Percentiles rank a stretch among this genome's conserved stretches.
These are phyloP conservation scores for Millerozyma acaciae DNA, from an alignment of 805 yeast genomes.

Conservation along the genomic window DNA sequence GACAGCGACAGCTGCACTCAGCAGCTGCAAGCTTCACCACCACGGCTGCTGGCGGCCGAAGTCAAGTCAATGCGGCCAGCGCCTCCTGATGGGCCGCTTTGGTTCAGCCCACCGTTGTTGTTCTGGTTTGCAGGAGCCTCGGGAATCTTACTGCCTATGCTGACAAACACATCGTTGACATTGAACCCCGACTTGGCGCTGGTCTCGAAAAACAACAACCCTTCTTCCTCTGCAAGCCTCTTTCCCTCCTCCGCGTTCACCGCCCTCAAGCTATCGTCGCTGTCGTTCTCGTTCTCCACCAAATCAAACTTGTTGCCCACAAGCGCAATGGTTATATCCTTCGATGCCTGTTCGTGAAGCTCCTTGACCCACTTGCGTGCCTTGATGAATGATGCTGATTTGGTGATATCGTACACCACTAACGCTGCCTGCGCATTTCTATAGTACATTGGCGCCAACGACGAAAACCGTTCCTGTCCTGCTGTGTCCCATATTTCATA, in stretches of 20 bases:
- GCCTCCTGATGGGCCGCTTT: conserved; percentile 9
- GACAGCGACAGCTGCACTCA: too few relatives aligned
- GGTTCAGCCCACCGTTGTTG: conserved; percentile 8
- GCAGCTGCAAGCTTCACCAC: too few relatives aligned
- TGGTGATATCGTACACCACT: conserved; percentile 92
- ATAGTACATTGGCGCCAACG: conserved; percentile 95
- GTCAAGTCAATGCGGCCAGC: conserved; percentile 39
- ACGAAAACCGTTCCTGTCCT: conserved; percentile 95
- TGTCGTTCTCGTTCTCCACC: conserved; percentile 49
- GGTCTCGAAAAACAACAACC: conserved; percentile 85
- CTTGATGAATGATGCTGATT: conserved; percentile 89
- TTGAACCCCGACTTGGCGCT: conserved; percentile 88
- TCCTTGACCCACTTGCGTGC: conserved; percentile 99
- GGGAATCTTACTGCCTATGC: conserved; percentile 86
- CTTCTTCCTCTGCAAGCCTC: conserved; percentile 86
- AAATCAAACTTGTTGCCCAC: conserved; percentile 92
- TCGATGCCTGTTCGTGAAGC: conserved; percentile 91
- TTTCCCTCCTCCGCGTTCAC: conserved; percentile 85
- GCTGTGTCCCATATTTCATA: conserved; percentile 97
- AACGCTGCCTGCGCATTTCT: conserved; percentile 96
- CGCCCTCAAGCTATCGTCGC: conserved; percentile 58
- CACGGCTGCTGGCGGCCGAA: conserved; percentile 7
- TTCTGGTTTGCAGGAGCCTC: conserved; percentile 16
- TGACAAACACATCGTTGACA: conserved; percentile 87
- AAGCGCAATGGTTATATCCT: conserved; percentile 85